Evolutionary conservation across 495 filamentous ascomycete genomes (phyloP).

Genomic region (Aspergillus taichungensis): DNA sequence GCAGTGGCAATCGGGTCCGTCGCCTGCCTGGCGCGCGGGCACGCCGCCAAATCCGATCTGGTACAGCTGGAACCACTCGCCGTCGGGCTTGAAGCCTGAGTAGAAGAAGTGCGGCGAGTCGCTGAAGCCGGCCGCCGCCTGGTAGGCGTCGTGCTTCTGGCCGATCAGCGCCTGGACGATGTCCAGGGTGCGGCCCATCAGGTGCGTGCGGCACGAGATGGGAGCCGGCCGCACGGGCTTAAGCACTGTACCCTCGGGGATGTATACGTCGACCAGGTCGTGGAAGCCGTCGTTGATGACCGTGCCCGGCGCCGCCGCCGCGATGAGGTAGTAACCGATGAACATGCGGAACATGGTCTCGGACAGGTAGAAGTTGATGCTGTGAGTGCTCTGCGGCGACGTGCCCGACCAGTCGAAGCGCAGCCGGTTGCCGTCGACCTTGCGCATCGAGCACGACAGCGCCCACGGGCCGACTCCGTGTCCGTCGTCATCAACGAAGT

Average conservation of each 20-base stretch:
- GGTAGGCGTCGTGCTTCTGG: slow-evolving; percentile 37
- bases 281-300: slow-evolving; percentile 43
- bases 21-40: slow-evolving; percentile 38
- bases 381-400: slow-evolving; percentile 37
- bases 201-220: slow-evolving; percentile 40
- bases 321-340: slow-evolving; percentile 40
- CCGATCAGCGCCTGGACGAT: slow-evolving; percentile 43
- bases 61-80: slow-evolving; percentile 44
- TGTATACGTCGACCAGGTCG: slow-evolving; percentile 39
- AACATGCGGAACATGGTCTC: slow-evolving; percentile 48
- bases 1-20: slow-evolving; percentile 44
- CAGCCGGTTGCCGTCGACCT: slow-evolving; percentile 25
- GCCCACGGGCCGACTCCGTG: slow-evolving; percentile 41
- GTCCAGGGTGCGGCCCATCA: slow-evolving; percentile 38
- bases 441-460: slow-evolving; percentile 39
- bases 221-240: slow-evolving; percentile 41
- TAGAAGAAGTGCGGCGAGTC: slow-evolving; percentile 46
- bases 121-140: slow-evolving; percentile 41
- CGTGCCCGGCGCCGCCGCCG: slow-evolving; percentile 36
- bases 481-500: slow-evolving; percentile 45
- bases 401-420: slow-evolving; percentile 40
- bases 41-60: slow-evolving; percentile 46
- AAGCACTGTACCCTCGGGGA: slow-evolving; percentile 37
- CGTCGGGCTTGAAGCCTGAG: slow-evolving; percentile 39
- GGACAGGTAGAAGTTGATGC: slow-evolving; percentile 43